A percentile compares a stretch with the other conserved stretches of the same genome.
phyloP scores from a whole-genome alignment of 495 filamentous ascomycete species.

The Apodospora peruviana region DNA sequence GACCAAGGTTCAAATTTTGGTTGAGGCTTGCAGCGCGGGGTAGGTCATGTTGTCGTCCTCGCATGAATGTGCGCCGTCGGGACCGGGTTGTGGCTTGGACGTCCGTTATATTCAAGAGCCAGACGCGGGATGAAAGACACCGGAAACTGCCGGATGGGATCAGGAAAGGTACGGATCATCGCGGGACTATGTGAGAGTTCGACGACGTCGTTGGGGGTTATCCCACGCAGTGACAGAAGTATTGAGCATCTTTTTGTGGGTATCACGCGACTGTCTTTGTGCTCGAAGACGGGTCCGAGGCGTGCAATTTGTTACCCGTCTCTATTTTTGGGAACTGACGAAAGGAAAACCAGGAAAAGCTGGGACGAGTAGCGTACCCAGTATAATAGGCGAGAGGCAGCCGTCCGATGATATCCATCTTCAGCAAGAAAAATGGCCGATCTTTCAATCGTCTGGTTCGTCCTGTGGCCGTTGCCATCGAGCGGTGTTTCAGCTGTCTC shows the following conservation, averaged over 20 bases:
- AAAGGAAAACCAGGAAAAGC: not conserved
- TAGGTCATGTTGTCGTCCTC: not conserved
- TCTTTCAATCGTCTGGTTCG: slow-evolving; percentile 1
- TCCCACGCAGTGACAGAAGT: too few species aligned
- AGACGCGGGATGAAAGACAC: not conserved
- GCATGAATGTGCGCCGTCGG: not conserved
- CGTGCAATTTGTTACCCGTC: slow-evolving; percentile 2
- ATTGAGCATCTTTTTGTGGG: too few species aligned
- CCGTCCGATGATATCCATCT: not conserved
- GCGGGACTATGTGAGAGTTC: too few species aligned
- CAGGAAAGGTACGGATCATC: not conserved
- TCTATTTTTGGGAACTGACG: slow-evolving; percentile 5
- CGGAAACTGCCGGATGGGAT: not conserved
- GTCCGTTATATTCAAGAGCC: not conserved
- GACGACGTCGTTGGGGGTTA: too few species aligned
- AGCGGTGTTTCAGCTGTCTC: slow-evolving; percentile 1
- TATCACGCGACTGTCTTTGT: not conserved
- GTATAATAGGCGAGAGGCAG: not conserved
- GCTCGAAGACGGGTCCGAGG: slow-evolving; percentile 1
- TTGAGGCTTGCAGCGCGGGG: slow-evolving; percentile 1
- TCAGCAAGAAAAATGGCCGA: not conserved
- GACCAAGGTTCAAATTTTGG: not conserved
- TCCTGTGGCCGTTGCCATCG: not conserved
- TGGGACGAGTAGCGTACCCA: not conserved
- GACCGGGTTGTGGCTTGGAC: not conserved